A percentile compares a stretch with the other conserved stretches of the same genome.
Conservation (phyloP, 345 rosid species). For the Aurinia saxatilis region DNA sequence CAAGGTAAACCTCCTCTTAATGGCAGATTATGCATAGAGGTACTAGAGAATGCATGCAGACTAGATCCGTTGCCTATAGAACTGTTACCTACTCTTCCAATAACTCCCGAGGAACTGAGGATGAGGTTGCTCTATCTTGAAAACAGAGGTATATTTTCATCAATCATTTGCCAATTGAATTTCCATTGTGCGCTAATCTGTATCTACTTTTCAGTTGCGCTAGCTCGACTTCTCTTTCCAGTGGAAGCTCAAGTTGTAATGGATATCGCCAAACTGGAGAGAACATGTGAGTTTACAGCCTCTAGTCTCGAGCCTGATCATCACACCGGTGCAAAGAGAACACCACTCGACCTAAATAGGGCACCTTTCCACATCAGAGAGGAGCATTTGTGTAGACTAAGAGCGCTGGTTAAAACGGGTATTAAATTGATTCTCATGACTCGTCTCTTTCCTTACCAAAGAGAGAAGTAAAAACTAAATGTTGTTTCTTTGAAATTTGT, state of each 20-base stretch:
- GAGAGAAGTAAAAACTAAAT: background rate
- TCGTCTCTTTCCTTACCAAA: background rate
- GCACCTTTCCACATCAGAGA: slow-evolving; percentile 58
- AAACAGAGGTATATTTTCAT: slow-evolving; percentile 55
- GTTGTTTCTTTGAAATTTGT: background rate
- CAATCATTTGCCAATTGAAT: background rate
- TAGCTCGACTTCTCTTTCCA: slow-evolving; percentile 77
- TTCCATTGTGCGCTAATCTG: background rate
- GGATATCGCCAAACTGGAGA: slow-evolving; percentile 59
- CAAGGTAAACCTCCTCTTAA: slow-evolving; percentile 52
- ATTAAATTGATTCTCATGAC: background rate
- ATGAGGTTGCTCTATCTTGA: slow-evolving; percentile 68
- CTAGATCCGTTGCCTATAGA: slow-evolving; percentile 54
- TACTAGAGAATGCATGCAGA: slow-evolving; percentile 64
- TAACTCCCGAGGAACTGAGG: slow-evolving; percentile 66
- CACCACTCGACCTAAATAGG: slow-evolving; percentile 54
- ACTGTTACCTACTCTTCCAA: slow-evolving; percentile 54
- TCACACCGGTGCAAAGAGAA: slow-evolving; percentile 29
- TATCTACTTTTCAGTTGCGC: slow-evolving; percentile 48
- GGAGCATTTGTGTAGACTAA: slow-evolving; percentile 59
- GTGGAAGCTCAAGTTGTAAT: slow-evolving; percentile 64
- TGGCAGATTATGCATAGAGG: slow-evolving; percentile 70
- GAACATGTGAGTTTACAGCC: slow-evolving; percentile 55
- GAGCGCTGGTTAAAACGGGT: slow-evolving; percentile 72
- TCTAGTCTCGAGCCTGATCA: slow-evolving; percentile 32